Evolutionary conservation across 805 yeast species (phyloP), one percentile per base, ranked within the genome.

Genomic region (Cyberlindnera maclurae): DNA sequence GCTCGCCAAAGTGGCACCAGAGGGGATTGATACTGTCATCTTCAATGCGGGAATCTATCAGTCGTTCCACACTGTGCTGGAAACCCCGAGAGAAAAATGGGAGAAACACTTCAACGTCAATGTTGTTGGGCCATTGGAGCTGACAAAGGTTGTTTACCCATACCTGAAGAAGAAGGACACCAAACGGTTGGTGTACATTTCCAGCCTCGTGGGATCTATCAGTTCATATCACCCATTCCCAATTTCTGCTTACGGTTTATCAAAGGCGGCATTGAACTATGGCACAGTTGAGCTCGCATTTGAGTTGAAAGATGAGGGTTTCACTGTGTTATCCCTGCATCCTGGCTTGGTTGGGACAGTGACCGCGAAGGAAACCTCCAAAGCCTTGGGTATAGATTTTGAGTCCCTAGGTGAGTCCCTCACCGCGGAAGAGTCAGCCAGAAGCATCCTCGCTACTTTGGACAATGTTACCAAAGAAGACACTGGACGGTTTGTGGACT

Each of bases 321-420:
- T 54, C 40, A 55, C 50, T 12, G 49, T 58, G 22, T 42, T 62
- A 15, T 46, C 63, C 11, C 26, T 65, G 10, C 61, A 60, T 38
- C 73, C 73, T 1, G 70, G 71, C 26, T 26, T 57, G 10, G 68
- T 66, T 11, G 22, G 40, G 15, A 61, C 64, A 24, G 66, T 63
- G 15, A 17, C 17, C 13, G 15, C 31, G 13, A 12, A 5, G 16
- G 31, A 29, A 10, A 2, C 3, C 10, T 8, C 13, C 11, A 10
- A 9, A 9, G 31, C 11, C 4, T 13, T 29, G 13, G 31, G 15
- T 12, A 5, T 17, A 20, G 24, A 20, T 8, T 20, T 20, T 20
- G 24, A 20, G 24, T 8, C 24, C 8, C 8, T 20, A 8, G 8
- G 5, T 8, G 8, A 20, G 24, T 20, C 24, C 8, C 5, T 20